Evolutionary conservation across 2,329 filamentous ascomycete genomes (phyloP), one percentile per base, ranked within the genome.

Genomic region (Tricladium varicosporioides): DNA sequence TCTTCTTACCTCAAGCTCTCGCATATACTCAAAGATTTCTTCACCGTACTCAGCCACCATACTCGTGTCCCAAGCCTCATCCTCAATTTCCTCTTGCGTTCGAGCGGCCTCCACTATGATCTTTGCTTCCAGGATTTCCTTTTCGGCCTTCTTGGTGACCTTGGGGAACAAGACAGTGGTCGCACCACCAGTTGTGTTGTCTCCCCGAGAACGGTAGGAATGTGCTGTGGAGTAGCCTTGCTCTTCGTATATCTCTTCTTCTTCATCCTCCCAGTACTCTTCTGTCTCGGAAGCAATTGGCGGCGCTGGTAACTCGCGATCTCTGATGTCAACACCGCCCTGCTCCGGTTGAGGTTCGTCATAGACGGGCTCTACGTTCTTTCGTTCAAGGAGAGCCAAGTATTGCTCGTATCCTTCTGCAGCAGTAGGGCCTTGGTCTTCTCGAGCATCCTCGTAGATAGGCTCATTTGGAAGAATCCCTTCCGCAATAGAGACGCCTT

Each of bases 1-100:
- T 22, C 27, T 47, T 61, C 57, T 52, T 76, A 92, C 90, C 86
- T 99, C 94, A 51, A 96, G 85, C 57, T 89, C 81, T 52, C 84
- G 85, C 89, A 97, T 91, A 76, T 97, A 96, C 22, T 84, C 80
- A 68, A 97, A 97, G 65, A 99, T 97, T 68, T 99, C 94, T 14
- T 96, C 91, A 48, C 89, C 88, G 69, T 99, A 99, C 71, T 97
- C 93, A 10, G 92, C 89, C 51, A 97, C 94, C 94, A 99, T 97
- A 71, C 90, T 96, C 33, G 93, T 91, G 70, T 97, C 94, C 85
- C 89, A 96, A 52, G 82, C 79, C 70, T 97, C 93, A 63, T 97
- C 93, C 60, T 96, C 89, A 46, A 92, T 78, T 57, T 96, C 92
- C 57, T 94, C 89, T 4, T 76, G 72, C 1, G 84, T 85, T 31